Conservation (phyloP, 1,139 yeast genomes). For the Saccharomyces uvarum region DNA sequence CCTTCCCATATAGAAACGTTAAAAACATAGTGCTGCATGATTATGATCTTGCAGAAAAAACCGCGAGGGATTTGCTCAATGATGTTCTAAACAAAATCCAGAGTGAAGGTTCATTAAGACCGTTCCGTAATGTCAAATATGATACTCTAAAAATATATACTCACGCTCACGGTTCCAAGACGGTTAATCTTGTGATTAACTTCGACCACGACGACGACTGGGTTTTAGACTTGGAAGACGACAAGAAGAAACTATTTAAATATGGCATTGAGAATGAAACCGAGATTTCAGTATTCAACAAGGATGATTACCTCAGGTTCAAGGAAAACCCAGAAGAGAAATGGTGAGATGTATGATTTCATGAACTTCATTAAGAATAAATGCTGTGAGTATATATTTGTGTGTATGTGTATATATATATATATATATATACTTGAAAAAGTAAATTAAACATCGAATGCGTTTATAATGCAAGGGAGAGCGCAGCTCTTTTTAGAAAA, state of each 20-base stretch:
- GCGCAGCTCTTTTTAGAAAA: neutral
- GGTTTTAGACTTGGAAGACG: slow-evolving; percentile 45
- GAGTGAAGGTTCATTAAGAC: slow-evolving; percentile 65
- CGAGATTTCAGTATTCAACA: slow-evolving; percentile 73
- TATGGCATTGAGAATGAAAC: slow-evolving; percentile 84
- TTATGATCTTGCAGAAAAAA: slow-evolving; percentile 63
- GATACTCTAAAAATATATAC: slow-evolving; percentile 82
- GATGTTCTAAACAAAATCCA: slow-evolving; percentile 45
- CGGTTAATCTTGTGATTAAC: slow-evolving; percentile 85
- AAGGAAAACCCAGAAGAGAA: slow-evolving; percentile 82
- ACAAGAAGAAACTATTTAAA: slow-evolving; percentile 43
- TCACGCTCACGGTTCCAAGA: slow-evolving; percentile 90
- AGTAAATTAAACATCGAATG: neutral
- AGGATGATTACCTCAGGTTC: slow-evolving; percentile 55
- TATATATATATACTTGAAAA: neutral
- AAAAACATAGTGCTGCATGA: slow-evolving; percentile 68
- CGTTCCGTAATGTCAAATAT: slow-evolving; percentile 70
- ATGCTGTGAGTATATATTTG: neutral
- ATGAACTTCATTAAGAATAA: neutral
- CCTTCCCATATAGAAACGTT: slow-evolving; percentile 87
- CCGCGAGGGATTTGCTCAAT: slow-evolving; percentile 55
- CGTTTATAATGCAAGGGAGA: neutral
- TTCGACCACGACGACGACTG: slow-evolving; percentile 65
- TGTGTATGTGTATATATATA: neutral
- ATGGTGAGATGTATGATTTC: slow-evolving; percentile 45